Evolutionary conservation across 192 early-diverging fungal genomes (phyloP).

Genomic region (Backusella tarrabulga): DNA sequence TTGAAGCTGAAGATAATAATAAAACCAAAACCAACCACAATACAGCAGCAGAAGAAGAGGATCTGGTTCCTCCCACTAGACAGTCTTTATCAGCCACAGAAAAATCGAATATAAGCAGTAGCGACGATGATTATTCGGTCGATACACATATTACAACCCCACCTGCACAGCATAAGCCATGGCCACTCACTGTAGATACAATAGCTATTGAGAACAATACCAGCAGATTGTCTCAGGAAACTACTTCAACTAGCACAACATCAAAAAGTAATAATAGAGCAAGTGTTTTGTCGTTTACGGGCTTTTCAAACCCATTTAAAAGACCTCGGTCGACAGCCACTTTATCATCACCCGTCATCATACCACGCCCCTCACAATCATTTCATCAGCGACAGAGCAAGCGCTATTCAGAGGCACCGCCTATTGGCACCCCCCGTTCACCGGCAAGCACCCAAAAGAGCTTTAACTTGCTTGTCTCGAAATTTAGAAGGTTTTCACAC

Average conservation of each 20-base stretch:
- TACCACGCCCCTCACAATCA: constrained; percentile 27
- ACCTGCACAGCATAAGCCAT: constrained; percentile 1
- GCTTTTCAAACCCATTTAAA: constrained; percentile 17
- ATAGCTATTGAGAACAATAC: background rate
- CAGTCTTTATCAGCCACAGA: background rate
- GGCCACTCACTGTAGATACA: background rate
- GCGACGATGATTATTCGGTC: constrained; percentile 22
- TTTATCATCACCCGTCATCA: background rate
- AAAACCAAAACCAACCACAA: background rate
- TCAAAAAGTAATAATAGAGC: constrained; percentile 5
- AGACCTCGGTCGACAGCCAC: background rate
- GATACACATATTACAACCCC: constrained; percentile 35
- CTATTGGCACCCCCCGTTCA: background rate
- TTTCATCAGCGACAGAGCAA: constrained; percentile 34
- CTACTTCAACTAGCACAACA: background rate
- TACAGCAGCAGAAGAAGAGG: background rate
- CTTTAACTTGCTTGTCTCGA: constrained; percentile 16
- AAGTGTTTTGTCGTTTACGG: background rate
- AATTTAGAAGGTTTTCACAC: constrained; percentile 20
- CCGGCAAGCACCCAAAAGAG: constrained; percentile 13
- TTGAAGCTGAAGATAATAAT: constrained; percentile 7
- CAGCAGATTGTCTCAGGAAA: background rate
- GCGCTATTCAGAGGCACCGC: constrained; percentile 22
- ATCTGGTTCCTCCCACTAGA: background rate
- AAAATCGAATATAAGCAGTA: background rate